Conservation (phyloP, 768 basidiomycete genomes). For the Lactarius trivialis region DNA sequence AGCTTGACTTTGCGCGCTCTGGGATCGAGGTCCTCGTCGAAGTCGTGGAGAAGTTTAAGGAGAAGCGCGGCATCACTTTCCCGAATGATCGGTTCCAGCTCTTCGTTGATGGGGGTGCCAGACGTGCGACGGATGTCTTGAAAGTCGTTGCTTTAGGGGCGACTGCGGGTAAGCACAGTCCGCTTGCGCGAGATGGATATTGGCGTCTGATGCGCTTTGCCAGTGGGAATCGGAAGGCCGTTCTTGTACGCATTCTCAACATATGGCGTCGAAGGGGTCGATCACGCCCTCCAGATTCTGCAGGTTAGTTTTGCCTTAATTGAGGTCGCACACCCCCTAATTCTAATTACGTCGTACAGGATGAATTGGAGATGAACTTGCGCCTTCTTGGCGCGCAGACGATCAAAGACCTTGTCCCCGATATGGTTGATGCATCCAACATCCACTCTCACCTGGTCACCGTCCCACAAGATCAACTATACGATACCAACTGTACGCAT, state of each 20-base stretch:
- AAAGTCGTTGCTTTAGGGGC: slow-evolving; percentile 87
- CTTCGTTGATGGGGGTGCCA: slow-evolving; percentile 91
- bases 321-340: neutral
- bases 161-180: slow-evolving; percentile 53
- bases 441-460: slow-evolving; percentile 57
- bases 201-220: neutral
- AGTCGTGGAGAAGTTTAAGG: slow-evolving; percentile 66
- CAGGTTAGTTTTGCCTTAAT: slow-evolving; percentile 38
- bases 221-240: slow-evolving; percentile 79
- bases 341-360: slow-evolving; percentile 39
- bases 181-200: neutral
- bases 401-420: slow-evolving; percentile 70
- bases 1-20: slow-evolving; percentile 44
- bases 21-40: slow-evolving; percentile 47
- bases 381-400: slow-evolving; percentile 81
- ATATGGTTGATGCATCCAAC: slow-evolving; percentile 84
- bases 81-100: slow-evolving; percentile 79
- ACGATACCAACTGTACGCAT: slow-evolving; percentile 73
- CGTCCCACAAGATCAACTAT: slow-evolving; percentile 70
- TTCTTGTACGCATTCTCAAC: slow-evolving; percentile 86
- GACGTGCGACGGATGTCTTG: slow-evolving; percentile 82
- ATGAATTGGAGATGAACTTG: slow-evolving; percentile 98
- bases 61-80: slow-evolving; percentile 58
- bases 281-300: slow-evolving; percentile 73
- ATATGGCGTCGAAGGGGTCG: slow-evolving; percentile 85